These are phyloP conservation scores for Lachancea quebecensis DNA, from an alignment of 805 yeast species.

Conservation along the genomic window DNA sequence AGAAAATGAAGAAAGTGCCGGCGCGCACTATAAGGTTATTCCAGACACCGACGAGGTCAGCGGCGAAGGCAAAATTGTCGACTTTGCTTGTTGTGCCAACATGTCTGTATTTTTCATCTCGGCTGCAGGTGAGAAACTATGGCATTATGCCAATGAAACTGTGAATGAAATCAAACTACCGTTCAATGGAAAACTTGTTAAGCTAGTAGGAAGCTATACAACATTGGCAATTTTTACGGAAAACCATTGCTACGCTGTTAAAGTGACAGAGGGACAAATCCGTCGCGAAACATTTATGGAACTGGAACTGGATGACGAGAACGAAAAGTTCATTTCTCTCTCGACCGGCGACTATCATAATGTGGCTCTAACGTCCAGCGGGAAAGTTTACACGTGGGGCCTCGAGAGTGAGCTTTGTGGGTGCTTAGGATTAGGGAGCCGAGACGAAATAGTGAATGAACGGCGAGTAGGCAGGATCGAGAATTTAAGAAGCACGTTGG, in stretches of 20 bases:
- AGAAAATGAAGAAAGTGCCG: constrained; percentile 27
- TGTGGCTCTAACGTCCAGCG: constrained; percentile 53
- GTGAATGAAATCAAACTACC: constrained; percentile 17
- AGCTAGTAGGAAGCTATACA: constrained; percentile 49
- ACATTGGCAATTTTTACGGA: constrained; percentile 51
- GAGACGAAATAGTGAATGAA: constrained; percentile 16
- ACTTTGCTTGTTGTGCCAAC: constrained; percentile 45
- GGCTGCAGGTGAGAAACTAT: constrained; percentile 35
- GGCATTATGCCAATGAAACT: constrained; percentile 26
- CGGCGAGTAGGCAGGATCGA: constrained; percentile 28
- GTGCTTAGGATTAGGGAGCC: constrained; percentile 58
- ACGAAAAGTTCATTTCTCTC: constrained; percentile 44
- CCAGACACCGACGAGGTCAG: constrained; percentile 39
- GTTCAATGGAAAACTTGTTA: constrained; percentile 35
- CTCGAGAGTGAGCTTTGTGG: constrained; percentile 56
- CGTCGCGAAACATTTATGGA: constrained; percentile 9
- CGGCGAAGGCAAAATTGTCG: constrained; percentile 38
- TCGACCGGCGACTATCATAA: constrained; percentile 69
- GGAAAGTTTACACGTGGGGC: constrained; percentile 63
- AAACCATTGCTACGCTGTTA: constrained; percentile 33
- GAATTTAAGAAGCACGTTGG: constrained; percentile 28
- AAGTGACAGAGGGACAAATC: constrained; percentile 15
- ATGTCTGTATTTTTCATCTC: constrained; percentile 45
- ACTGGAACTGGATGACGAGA: constrained; percentile 30
- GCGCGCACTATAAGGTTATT: constrained; percentile 37